Conservation (phyloP, 805 yeast genomes). For the Yamadazyma nakazawae region DNA sequence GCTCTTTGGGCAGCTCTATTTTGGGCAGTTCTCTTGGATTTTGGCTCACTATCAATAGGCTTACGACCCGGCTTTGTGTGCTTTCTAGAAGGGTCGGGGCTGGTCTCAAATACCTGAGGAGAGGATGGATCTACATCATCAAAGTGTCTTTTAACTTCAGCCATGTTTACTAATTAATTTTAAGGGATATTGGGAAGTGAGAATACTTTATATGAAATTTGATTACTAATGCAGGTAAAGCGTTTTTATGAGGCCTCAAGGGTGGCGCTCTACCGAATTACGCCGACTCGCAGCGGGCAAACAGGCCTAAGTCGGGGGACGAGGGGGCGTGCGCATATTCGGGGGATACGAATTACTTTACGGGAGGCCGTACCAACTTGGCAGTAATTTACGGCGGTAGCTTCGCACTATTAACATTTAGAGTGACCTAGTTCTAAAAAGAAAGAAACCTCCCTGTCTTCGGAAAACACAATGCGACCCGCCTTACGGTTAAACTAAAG, state of each 20-base stretch:
- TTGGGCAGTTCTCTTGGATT: conserved; percentile 90
- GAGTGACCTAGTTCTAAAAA: too few relatives aligned
- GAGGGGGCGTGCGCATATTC: too few relatives aligned
- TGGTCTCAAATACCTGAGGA: background rate
- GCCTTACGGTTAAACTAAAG: too few relatives aligned
- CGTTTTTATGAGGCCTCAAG: background rate
- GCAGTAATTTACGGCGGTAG: too few relatives aligned
- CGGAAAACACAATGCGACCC: too few relatives aligned
- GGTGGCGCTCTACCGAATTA: background rate
- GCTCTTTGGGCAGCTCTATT: conserved; percentile 99
- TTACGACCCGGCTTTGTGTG: conserved; percentile 75
- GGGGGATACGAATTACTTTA: too few relatives aligned
- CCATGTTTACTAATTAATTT: conserved; percentile 3
- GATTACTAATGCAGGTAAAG: conserved; percentile 4
- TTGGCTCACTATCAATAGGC: conserved; percentile 75
- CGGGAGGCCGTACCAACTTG: too few relatives aligned
- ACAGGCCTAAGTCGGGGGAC: too few relatives aligned
- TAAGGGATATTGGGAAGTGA: background rate
- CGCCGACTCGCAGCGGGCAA: background rate
- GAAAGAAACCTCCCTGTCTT: too few relatives aligned
- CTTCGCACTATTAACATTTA: too few relatives aligned
- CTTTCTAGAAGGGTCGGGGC: conserved; percentile 32
- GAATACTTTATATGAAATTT: conserved; percentile 2
- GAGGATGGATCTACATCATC: conserved; percentile 8
- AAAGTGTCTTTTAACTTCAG: conserved; percentile 14